phyloP scores from a whole-genome alignment of 805 yeast genomes.

The Starmera dryadoides region DNA sequence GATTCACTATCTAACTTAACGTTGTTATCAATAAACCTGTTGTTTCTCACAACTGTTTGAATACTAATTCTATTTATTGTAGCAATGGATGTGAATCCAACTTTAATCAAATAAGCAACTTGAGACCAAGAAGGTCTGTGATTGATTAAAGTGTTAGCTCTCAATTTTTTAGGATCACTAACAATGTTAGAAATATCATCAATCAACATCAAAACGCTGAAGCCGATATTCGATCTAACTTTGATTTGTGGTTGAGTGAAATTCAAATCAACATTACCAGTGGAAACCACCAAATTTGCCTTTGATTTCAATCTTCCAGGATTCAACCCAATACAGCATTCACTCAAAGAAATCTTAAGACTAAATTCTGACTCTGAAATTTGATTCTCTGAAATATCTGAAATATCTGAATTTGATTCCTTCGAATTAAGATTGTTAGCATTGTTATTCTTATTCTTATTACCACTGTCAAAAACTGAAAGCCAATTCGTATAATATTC shows the following conservation, averaged over 20 bases:
- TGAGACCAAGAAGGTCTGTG: conserved; percentile 31
- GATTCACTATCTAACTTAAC: conserved; percentile 4
- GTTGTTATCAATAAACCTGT: conserved; percentile 2
- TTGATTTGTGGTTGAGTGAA: conserved; percentile 24
- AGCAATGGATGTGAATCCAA: conserved; percentile 52
- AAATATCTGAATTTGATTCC: neutral
- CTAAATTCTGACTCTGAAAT: conserved; percentile 6
- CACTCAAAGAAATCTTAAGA: conserved; percentile 26
- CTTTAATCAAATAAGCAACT: conserved; percentile 28
- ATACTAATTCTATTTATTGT: conserved; percentile 30
- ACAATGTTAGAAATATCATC: conserved; percentile 47
- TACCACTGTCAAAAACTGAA: conserved; percentile 27
- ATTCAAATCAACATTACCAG: conserved; percentile 46
- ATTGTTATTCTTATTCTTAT: conserved; percentile 3
- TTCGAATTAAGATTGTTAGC: conserved; percentile 1
- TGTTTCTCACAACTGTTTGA: conserved; percentile 18
- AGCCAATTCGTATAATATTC: conserved; percentile 62
- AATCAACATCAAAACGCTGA: conserved; percentile 45
- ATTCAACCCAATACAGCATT: conserved; percentile 52
- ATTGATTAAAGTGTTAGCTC: conserved; percentile 8
- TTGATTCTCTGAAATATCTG: conserved; percentile 1
- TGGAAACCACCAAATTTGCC: conserved; percentile 40
- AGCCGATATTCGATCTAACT: conserved; percentile 40
- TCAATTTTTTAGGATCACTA: conserved; percentile 19
- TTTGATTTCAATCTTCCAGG: conserved; percentile 58